phyloP scores from a whole-genome alignment of 2,329 filamentous ascomycete species.

The Thermoascus crustaceus region DNA sequence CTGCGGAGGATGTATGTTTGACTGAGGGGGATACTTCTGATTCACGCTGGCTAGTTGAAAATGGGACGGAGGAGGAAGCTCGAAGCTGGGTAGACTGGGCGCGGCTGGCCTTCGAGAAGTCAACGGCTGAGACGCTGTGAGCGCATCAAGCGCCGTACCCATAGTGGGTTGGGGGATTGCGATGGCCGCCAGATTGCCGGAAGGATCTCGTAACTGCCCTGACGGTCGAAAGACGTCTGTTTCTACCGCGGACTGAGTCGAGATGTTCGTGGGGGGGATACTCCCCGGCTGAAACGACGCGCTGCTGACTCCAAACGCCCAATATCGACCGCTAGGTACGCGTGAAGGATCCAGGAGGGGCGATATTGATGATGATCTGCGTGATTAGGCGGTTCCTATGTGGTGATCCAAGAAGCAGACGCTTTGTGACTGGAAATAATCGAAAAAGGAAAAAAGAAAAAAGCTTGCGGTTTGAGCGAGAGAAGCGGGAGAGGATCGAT shows the following conservation, averaged over 20 bases:
- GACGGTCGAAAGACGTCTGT: conserved; percentile 33
- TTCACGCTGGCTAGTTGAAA: conserved; percentile 37
- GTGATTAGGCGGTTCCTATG: conserved; percentile 2
- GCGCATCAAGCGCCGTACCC: conserved; percentile 53
- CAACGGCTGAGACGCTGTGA: conserved; percentile 58
- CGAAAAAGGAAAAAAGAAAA: too few species aligned
- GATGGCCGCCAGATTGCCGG: conserved; percentile 55
- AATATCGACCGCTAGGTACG: conserved; percentile 42
- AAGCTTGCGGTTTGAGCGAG: too few species aligned
- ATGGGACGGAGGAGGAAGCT: conserved; percentile 54
- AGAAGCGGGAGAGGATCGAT: background rate
- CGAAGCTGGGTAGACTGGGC: conserved; percentile 59
- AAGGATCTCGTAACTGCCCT: conserved; percentile 34
- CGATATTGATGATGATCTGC: conserved; percentile 20
- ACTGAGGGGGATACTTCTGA: conserved; percentile 43
- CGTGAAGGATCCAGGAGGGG: conserved; percentile 44
- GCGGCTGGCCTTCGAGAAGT: conserved; percentile 63
- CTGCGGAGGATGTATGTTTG: conserved; percentile 36
- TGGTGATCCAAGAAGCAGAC: conserved; percentile 4
- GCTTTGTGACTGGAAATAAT: too few species aligned
- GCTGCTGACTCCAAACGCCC: conserved; percentile 34
- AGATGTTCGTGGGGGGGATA: conserved; percentile 32
- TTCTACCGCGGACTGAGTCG: conserved; percentile 31
- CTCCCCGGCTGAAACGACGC: conserved; percentile 20
- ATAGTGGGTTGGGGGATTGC: conserved; percentile 54